phyloP scores from a whole-genome alignment of 2,329 filamentous ascomycete genomes.

The Pseudogymnoascus sp. region DNA sequence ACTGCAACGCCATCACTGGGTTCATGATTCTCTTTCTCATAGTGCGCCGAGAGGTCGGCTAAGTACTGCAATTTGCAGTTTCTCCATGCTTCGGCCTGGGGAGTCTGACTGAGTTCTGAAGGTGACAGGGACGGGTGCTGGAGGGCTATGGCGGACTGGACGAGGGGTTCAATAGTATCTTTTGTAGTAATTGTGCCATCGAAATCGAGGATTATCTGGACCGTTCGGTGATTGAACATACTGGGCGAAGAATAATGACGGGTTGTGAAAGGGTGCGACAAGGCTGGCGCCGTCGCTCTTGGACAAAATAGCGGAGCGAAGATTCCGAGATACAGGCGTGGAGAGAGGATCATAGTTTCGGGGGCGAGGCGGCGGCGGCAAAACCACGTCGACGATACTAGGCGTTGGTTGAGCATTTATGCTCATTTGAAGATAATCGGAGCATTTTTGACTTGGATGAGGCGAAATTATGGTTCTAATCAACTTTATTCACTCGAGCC shows the following conservation, averaged over 20 bases:
- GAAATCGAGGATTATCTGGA: conserved; percentile 14
- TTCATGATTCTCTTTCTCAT: conserved; percentile 13
- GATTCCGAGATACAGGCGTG: neutral
- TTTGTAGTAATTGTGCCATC: conserved; percentile 27
- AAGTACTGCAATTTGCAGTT: conserved; percentile 17
- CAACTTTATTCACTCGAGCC: neutral
- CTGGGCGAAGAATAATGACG: neutral
- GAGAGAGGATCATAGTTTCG: neutral
- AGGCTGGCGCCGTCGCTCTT: neutral
- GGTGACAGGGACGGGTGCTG: neutral
- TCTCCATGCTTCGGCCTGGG: conserved; percentile 12
- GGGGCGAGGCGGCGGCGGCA: neutral
- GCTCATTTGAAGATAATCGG: neutral
- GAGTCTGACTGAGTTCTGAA: conserved; percentile 11
- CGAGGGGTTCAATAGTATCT: conserved; percentile 23
- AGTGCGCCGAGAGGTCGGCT: conserved; percentile 16
- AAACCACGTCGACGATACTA: neutral
- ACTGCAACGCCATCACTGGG: neutral
- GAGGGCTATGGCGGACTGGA: conserved; percentile 11
- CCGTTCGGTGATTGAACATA: neutral
- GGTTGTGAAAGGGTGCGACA: neutral
- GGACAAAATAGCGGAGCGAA: neutral
- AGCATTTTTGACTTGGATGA: neutral
- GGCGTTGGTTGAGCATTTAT: neutral
- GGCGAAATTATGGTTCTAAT: neutral